A percentile compares a stretch with the other conserved stretches of the same genome.
Conservation (phyloP, 371 early-diverging fungal species). For the Mortierella sp. region DNA sequence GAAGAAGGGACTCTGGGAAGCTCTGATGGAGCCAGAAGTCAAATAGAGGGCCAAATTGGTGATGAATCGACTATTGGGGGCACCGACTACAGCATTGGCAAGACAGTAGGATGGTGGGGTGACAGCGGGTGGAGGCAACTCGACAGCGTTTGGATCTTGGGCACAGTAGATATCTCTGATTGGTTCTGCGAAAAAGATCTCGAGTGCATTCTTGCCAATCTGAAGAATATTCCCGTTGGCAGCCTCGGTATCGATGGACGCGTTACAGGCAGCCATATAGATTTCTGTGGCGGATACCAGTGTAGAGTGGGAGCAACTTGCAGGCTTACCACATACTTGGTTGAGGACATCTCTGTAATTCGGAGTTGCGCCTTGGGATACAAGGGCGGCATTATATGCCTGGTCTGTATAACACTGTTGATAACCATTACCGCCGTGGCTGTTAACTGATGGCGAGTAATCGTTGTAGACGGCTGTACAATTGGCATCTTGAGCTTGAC, state of each 20-base stretch:
- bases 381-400: constrained; percentile 32
- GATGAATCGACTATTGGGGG: constrained; percentile 16
- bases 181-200: constrained; percentile 39
- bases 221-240: constrained; percentile 35
- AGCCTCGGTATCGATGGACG: constrained; percentile 34
- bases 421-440: background rate
- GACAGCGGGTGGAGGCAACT: constrained; percentile 14
- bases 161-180: constrained; percentile 25
- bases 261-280: constrained; percentile 25
- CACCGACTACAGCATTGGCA: constrained; percentile 8
- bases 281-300: constrained; percentile 13
- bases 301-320: constrained; percentile 26
- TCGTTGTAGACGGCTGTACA: constrained; percentile 32
- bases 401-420: constrained; percentile 40
- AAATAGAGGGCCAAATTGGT: constrained; percentile 31
- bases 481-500: constrained; percentile 32
- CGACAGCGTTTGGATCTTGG: constrained; percentile 21
- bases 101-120: constrained; percentile 32
- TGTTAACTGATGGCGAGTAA: constrained; percentile 14
- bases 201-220: constrained; percentile 33
- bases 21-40: constrained; percentile 26
- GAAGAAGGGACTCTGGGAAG: constrained; percentile 28
- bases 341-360: constrained; percentile 30
- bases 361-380: constrained; percentile 23
- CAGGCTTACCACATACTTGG: constrained; percentile 17